Conservation (phyloP, 768 basidiomycete species). For the Kwoniella newhampshirensis region DNA sequence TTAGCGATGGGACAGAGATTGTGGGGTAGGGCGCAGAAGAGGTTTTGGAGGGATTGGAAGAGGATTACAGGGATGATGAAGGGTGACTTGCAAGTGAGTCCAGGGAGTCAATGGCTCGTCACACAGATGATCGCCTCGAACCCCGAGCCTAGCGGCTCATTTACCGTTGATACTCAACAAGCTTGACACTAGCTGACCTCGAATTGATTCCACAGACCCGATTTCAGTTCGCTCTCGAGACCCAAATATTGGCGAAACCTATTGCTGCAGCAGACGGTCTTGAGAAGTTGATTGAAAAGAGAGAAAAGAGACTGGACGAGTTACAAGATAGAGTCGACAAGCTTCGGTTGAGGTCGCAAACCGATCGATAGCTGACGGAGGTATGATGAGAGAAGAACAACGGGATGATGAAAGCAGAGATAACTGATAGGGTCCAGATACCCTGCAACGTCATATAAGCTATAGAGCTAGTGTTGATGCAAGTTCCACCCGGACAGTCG, state of each 20-base stretch:
- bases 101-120: not conserved
- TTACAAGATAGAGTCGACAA: conserved; percentile 22
- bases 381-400: no score
- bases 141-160: not conserved
- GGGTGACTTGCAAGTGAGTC: conserved; percentile 44
- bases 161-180: not conserved
- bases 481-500: no score
- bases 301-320: conserved; percentile 24
- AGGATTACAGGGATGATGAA: conserved; percentile 39
- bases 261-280: conserved; percentile 36
- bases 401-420: no score
- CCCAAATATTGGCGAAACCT: conserved; percentile 36
- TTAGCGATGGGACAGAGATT: conserved; percentile 38
- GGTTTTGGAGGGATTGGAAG: conserved; percentile 50
- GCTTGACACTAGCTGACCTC: not conserved
- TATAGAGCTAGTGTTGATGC: no score
- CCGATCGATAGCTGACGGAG: no score
- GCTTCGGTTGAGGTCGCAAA: conserved; percentile 11
- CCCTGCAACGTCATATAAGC: no score
- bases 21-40: conserved; percentile 40
- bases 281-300: conserved; percentile 26
- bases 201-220: conserved; percentile 9
- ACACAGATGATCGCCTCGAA: no score
- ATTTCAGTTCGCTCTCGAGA: conserved; percentile 20
- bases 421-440: no score